Percentiles rank a stretch among this genome's conserved stretches.
Conservation (phyloP, 192 early-diverging fungal species). For the Neocallimastix lanati region DNA sequence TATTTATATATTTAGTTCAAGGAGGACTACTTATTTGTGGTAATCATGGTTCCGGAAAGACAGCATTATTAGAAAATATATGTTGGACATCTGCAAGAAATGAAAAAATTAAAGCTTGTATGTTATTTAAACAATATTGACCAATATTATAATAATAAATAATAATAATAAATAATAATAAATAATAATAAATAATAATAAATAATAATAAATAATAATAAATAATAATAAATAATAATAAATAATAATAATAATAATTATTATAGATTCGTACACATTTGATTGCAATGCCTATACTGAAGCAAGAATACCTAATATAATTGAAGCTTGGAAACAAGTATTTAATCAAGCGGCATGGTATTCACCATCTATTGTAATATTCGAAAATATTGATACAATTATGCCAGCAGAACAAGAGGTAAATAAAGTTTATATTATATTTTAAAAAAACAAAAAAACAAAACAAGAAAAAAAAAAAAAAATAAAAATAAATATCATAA, state of each 20-base stretch:
- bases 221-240: constrained; percentile 9
- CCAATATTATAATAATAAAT: no score
- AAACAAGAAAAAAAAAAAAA: no score
- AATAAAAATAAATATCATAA: no score
- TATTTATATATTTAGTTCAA: constrained; percentile 4
- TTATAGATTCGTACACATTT: constrained; percentile 27
- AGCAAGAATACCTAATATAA: constrained; percentile 35
- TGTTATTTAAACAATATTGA: no score
- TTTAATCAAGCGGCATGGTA: constrained; percentile 50
- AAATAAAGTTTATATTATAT: constrained; percentile 13
- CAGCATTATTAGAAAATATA: constrained; percentile 35
- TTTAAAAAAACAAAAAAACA: no score
- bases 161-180: no score
- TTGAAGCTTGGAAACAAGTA: constrained; percentile 31
- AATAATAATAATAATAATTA: constrained; percentile 18
- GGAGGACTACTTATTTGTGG: constrained; percentile 51
- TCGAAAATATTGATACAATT: constrained; percentile 58
- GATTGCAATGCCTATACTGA: constrained; percentile 36
- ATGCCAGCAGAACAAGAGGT: constrained; percentile 57
- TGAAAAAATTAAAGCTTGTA: background rate
- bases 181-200: no score
- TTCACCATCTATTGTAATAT: constrained; percentile 47
- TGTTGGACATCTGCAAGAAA: background rate
- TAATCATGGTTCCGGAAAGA: constrained; percentile 57
- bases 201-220: no score